Conservation (phyloP, 805 yeast genomes). For the Candida pseudofarinosa region DNA sequence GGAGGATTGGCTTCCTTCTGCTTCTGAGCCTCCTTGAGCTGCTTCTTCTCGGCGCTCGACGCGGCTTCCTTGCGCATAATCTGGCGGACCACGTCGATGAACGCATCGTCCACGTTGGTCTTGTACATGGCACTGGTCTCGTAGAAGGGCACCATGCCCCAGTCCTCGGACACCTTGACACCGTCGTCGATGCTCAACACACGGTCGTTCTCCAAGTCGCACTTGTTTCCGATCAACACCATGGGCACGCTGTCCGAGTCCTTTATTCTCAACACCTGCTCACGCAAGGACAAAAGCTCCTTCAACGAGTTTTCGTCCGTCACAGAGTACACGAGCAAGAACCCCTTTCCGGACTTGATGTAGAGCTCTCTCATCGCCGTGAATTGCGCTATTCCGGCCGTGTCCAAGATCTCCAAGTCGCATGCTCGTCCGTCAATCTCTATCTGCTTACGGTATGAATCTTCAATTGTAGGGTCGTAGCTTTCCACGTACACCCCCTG, state of each 20-base stretch:
- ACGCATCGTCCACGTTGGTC: conserved; percentile 87
- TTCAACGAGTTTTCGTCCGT: conserved; percentile 63
- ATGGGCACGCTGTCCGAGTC: conserved; percentile 76
- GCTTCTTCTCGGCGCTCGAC: conserved; percentile 41
- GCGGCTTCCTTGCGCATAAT: conserved; percentile 72
- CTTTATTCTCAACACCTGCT: conserved; percentile 81
- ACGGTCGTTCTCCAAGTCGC: conserved; percentile 75
- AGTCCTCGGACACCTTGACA: conserved; percentile 70
- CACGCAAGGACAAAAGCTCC: conserved; percentile 74
- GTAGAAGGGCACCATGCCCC: conserved; percentile 90
- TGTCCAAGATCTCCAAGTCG: conserved; percentile 66
- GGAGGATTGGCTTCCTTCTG: conserved; percentile 18
- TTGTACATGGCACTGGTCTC: conserved; percentile 91
- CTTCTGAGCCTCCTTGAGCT: conserved; percentile 38
- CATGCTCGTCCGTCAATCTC: conserved; percentile 86
- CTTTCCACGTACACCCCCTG: conserved; percentile 87
- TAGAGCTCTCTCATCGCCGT: conserved; percentile 92
- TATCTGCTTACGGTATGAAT: conserved; percentile 84
- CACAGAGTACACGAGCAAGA: conserved; percentile 54
- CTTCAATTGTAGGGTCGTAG: conserved; percentile 97
- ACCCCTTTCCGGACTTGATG: conserved; percentile 82
- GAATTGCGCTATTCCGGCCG: conserved; percentile 78
- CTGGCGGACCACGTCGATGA: conserved; percentile 83
- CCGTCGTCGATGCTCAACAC: conserved; percentile 80
- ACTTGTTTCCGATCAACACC: conserved; percentile 88